These are phyloP conservation scores for Oryza nivara DNA, from an alignment of 176 grass and related monocot genomes.

Conservation along the genomic window DNA sequence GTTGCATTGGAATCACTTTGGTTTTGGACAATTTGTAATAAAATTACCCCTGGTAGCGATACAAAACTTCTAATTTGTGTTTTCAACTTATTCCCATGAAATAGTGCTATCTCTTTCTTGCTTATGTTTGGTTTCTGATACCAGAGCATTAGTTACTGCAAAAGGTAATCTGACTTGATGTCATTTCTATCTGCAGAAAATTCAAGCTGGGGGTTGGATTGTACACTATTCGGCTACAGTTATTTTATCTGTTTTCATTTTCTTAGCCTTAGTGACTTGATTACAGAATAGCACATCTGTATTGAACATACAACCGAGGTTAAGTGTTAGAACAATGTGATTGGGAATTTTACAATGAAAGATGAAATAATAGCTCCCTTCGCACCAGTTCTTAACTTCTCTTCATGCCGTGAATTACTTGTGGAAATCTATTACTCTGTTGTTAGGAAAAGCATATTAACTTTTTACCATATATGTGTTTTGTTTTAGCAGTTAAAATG, in stretches of 20 bases:
- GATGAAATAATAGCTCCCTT: slow-evolving; percentile 35
- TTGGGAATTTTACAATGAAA: slow-evolving; percentile 32
- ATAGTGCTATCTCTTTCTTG: slow-evolving; percentile 27
- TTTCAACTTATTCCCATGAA: slow-evolving; percentile 8
- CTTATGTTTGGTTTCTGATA: slow-evolving; percentile 17
- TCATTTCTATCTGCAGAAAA: slow-evolving; percentile 55
- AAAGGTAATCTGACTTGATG: slow-evolving; percentile 35
- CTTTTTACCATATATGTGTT: not conserved
- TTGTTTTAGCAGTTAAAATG: slow-evolving; percentile 23
- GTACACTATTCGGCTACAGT: slow-evolving; percentile 50
- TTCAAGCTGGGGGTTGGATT: slow-evolving; percentile 52
- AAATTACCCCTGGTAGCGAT: not conserved
- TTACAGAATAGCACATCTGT: slow-evolving; percentile 44
- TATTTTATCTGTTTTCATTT: slow-evolving; percentile 51
- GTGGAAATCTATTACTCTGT: not conserved
- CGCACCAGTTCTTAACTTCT: slow-evolving; percentile 1
- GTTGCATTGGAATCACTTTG: slow-evolving; percentile 3
- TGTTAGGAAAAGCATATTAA: not conserved
- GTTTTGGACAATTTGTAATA: slow-evolving; percentile 2
- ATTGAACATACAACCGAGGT: slow-evolving; percentile 33
- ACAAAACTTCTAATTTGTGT: not conserved
- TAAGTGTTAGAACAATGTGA: slow-evolving; percentile 42
- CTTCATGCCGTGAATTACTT: not conserved
- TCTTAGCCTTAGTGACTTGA: slow-evolving; percentile 42
- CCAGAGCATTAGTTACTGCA: not conserved